These are phyloP conservation scores for Vanderwaltozyma polyspora DNA, from an alignment of 805 yeast genomes.

Conservation along the genomic window DNA sequence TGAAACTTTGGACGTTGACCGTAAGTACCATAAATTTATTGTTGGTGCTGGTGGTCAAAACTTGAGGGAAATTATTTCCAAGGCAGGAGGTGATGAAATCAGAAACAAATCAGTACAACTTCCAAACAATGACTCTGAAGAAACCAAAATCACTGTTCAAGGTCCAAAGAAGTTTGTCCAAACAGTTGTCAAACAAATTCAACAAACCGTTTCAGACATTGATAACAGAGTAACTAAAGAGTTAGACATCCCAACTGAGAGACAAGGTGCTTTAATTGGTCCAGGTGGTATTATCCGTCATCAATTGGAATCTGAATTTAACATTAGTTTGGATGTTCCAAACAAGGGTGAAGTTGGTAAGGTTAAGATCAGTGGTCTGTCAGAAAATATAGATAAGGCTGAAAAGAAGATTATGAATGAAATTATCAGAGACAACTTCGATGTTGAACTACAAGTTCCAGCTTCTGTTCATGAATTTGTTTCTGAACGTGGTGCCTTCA, in stretches of 20 bases:
- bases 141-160: constrained; percentile 45
- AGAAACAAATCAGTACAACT: constrained; percentile 32
- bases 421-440: constrained; percentile 48
- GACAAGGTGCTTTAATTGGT: constrained; percentile 71
- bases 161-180: constrained; percentile 73
- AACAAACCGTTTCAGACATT: constrained; percentile 49
- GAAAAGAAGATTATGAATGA: constrained; percentile 44
- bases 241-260: constrained; percentile 53
- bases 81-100: constrained; percentile 58
- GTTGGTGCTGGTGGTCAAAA: constrained; percentile 72
- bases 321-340: constrained; percentile 59
- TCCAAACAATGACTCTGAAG: constrained; percentile 61
- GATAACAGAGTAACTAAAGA: constrained; percentile 48
- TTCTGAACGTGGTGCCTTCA: constrained; percentile 54
- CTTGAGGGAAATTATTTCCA: constrained; percentile 58
- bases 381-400: constrained; percentile 54
- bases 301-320: constrained; percentile 56
- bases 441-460: constrained; percentile 46
- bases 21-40: constrained; percentile 60
- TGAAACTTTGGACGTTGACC: constrained; percentile 52
- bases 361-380: constrained; percentile 52
- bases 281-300: constrained; percentile 69
- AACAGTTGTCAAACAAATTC: constrained; percentile 50
- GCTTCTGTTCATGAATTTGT: constrained; percentile 46
- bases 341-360: constrained; percentile 38